Evolutionary conservation across 768 basidiomycete genomes (phyloP).

Genomic region (Tulasnella sp.): DNA sequence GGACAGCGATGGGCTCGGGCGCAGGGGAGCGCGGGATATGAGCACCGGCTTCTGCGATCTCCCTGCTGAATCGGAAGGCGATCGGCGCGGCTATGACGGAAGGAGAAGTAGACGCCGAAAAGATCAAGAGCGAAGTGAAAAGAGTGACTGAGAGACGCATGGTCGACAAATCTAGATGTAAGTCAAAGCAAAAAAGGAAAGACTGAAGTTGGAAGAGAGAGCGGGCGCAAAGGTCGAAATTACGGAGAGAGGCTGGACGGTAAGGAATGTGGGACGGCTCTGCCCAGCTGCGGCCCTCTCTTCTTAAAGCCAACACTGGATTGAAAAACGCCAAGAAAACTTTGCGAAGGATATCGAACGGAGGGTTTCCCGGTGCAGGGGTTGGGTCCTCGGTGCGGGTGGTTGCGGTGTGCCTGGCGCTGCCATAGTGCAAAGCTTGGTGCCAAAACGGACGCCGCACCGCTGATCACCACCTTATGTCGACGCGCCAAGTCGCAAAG

Average conservation of each 20-base stretch:
- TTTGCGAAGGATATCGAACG: background rate
- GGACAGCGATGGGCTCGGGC: too few species aligned
- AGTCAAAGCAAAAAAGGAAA: too few species aligned
- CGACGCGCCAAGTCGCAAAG: background rate
- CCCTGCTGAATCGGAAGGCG: background rate
- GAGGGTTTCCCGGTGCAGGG: background rate
- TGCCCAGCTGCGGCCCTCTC: background rate
- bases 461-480: background rate
- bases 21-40: background rate
- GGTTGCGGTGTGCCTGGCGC: background rate
- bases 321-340: background rate
- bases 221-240: background rate
- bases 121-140: background rate
- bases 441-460: background rate
- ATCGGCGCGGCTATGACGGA: background rate
- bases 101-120: background rate
- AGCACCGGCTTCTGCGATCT: background rate
- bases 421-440: background rate
- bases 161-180: background rate
- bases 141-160: background rate
- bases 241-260: background rate
- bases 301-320: background rate
- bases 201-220: background rate
- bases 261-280: background rate
- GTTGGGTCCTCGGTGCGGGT: background rate